Conservation (phyloP, 1,284 basidiomycete species). For the Pascua sp. region DNA sequence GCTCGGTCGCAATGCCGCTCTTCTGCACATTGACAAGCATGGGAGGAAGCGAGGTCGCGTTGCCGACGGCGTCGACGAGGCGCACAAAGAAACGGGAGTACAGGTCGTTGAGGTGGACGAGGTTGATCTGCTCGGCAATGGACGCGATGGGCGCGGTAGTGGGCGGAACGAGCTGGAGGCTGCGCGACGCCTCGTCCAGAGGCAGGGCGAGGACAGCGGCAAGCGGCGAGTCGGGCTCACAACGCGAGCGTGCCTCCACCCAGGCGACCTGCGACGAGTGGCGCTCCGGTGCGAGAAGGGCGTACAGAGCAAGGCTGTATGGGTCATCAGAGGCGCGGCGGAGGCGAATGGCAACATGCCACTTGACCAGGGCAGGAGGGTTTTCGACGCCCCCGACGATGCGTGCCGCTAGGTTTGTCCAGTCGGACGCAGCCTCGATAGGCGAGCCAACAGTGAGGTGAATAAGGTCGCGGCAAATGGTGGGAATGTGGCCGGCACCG, state of each 20-base stretch:
- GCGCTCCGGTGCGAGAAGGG: constrained; percentile 30
- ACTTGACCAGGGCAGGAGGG: constrained; percentile 18
- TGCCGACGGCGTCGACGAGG: constrained; percentile 36
- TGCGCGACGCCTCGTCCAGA: constrained; percentile 33
- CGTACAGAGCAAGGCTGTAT: constrained; percentile 38
- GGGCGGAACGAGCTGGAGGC: constrained; percentile 28
- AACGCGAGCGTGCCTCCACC: constrained; percentile 30
- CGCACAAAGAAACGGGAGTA: constrained; percentile 43
- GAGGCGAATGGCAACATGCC: constrained; percentile 32
- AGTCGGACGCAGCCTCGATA: constrained; percentile 13
- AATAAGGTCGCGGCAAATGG: constrained; percentile 21
- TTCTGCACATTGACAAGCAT: constrained; percentile 31
- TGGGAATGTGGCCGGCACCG: constrained; percentile 15
- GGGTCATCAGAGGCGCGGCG: constrained; percentile 27
- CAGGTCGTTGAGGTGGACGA: constrained; percentile 46
- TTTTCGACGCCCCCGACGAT: constrained; percentile 26
- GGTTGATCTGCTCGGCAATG: constrained; percentile 45
- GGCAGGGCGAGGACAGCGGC: constrained; percentile 39
- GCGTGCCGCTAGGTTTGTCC: constrained; percentile 29
- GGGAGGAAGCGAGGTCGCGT: constrained; percentile 20
- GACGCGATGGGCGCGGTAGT: constrained; percentile 39
- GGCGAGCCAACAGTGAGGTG: constrained; percentile 8
- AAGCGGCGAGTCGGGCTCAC: constrained; percentile 28
- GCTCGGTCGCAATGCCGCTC: constrained; percentile 22
- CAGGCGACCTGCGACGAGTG: constrained; percentile 29